phyloP scores from a whole-genome alignment of 164 flowering plant species.

The Vitis cinerea region DNA sequence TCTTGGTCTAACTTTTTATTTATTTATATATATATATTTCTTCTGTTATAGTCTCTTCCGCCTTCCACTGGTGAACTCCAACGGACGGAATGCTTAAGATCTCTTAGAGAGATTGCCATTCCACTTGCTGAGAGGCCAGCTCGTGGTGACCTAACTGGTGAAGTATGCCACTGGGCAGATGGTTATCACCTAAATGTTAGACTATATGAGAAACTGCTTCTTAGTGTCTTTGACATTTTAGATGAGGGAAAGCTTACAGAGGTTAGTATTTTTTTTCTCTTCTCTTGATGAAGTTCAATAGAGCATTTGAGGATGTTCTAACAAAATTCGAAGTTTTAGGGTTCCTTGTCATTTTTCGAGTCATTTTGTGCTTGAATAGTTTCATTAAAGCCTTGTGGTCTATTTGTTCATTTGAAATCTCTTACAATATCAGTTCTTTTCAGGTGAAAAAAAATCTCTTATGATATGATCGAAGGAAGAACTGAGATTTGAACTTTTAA shows the following conservation, averaged over 20 bases:
- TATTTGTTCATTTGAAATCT: too few relatives aligned
- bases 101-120: conserved; percentile 76
- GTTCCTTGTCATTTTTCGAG: not conserved
- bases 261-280: conserved; percentile 42
- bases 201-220: conserved; percentile 88
- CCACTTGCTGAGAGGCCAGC: conserved; percentile 97
- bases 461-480: not conserved
- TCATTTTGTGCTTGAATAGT: not conserved
- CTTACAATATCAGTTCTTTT: too few relatives aligned
- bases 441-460: not conserved
- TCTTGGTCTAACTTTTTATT: not conserved
- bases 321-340: not conserved
- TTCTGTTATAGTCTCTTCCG: conserved; percentile 58
- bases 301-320: not conserved
- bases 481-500: not conserved
- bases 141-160: conserved; percentile 98
- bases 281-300: not conserved
- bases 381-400: not conserved
- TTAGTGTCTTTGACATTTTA: conserved; percentile 88
- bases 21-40: not conserved
- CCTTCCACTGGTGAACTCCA: conserved; percentile 78
- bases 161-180: conserved; percentile 99
- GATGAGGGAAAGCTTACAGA: conserved; percentile 97
- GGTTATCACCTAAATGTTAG: conserved; percentile 93
- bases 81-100: conserved; percentile 85